phyloP scores from a whole-genome alignment of 306 rosid species.

The Vicia sativa region DNA sequence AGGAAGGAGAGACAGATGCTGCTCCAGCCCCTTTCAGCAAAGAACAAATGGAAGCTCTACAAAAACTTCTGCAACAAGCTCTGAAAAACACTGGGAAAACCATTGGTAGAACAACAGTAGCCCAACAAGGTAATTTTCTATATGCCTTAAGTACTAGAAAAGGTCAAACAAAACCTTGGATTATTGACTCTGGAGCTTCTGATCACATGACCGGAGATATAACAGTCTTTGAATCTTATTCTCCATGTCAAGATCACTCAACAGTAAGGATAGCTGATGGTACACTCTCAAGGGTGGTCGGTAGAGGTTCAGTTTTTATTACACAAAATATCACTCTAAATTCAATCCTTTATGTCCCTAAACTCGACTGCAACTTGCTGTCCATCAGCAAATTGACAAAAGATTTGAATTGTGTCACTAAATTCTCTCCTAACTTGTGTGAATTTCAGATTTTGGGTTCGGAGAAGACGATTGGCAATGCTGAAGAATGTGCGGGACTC shows the following conservation, averaged over 20 bases:
- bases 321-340: too few species aligned
- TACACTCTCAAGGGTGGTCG: too few species aligned
- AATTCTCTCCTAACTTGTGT: too few species aligned
- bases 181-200: neutral
- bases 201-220: neutral
- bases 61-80: neutral
- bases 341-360: too few species aligned
- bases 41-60: neutral
- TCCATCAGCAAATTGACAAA: too few species aligned
- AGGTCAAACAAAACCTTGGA: neutral
- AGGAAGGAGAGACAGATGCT: neutral
- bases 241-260: neutral
- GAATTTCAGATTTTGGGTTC: too few species aligned
- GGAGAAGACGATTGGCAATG: too few species aligned
- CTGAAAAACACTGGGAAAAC: neutral
- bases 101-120: neutral
- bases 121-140: neutral
- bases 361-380: too few species aligned
- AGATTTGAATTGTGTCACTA: too few species aligned
- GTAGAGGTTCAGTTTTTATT: too few species aligned
- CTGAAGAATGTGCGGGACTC: too few species aligned
- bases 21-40: neutral
- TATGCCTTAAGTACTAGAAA: neutral
- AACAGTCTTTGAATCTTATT: too few species aligned
- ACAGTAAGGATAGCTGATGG: neutral